These are phyloP conservation scores for Nannochloris sp. DNA, from an alignment of 139 green algal species.

Conservation along the genomic window DNA sequence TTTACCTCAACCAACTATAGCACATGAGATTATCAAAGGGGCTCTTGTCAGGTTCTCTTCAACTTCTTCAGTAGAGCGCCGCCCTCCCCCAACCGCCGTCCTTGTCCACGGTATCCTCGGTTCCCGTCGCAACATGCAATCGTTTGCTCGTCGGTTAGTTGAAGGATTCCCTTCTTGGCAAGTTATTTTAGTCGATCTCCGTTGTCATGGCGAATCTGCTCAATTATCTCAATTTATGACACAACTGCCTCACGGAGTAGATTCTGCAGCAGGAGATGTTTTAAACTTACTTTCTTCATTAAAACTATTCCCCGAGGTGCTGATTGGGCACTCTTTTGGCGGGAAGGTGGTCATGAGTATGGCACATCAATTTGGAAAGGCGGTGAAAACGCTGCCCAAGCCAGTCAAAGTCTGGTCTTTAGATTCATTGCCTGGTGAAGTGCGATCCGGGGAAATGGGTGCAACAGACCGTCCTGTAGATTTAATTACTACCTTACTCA, in stretches of 20 bases:
- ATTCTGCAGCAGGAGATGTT: constrained; percentile 60
- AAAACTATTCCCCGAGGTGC: constrained; percentile 76
- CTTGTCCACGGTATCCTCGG: constrained; percentile 94
- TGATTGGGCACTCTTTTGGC: constrained; percentile 90
- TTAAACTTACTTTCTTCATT: constrained; percentile 66
- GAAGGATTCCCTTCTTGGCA: constrained; percentile 76
- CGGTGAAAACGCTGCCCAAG: constrained; percentile 45
- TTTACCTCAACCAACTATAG: constrained; percentile 11
- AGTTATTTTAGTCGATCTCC: constrained; percentile 87
- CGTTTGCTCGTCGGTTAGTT: constrained; percentile 64
- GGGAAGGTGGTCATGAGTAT: constrained; percentile 90
- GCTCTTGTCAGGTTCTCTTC: constrained; percentile 31
- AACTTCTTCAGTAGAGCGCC: not conserved
- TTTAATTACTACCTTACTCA: constrained; percentile 66
- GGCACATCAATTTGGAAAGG: constrained; percentile 68
- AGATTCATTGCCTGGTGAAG: constrained; percentile 76
- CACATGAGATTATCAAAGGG: constrained; percentile 55
- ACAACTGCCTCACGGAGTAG: constrained; percentile 48
- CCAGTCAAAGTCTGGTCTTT: constrained; percentile 90
- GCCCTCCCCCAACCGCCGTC: constrained; percentile 74
- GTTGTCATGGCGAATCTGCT: constrained; percentile 83
- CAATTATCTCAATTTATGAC: constrained; percentile 2
- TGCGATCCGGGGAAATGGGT: constrained; percentile 43
- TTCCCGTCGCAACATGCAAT: constrained; percentile 71
- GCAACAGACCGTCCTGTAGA: constrained; percentile 61